Base-by-base conservation (phyloP, 2,329 filamentous ascomycete species). In the Fusarium dlaminii region DNA sequence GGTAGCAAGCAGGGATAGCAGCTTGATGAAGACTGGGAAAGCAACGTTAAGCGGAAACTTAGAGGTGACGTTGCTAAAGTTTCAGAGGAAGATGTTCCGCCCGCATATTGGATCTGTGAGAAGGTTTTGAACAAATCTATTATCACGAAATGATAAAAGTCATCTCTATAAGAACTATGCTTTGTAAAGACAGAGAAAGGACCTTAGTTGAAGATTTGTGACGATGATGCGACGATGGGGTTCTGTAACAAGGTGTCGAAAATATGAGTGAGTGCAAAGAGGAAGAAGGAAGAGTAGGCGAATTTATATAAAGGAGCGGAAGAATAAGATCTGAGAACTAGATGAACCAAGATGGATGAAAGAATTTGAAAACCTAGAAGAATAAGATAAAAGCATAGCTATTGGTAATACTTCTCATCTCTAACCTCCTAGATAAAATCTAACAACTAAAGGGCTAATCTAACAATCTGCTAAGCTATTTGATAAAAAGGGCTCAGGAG, bases 251-350 rank as follows among this genome's bases (percentile, higher is more conserved):
- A 20, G 24, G 8, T 14, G 17, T 9, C 8, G 5, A 20, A 27
- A 20, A 4, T 1, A 27, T 27, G 3, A 12, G 24, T 6, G 4
- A 27, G 12, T 13, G 8, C 0, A 4, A 27, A 27, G 42, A 45
- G 8, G 11, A 13, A 11, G n/a, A 27, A 45, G 17, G 11, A 18
- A 27, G 7, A 45, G n/a, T 6, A 24, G 15, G 11, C 18, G 4
- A 45, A 8, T 13, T 5, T 27, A 18, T 7, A 27, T 24, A 3
- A 13, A 45, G 6, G 15, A 18, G 4, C 6, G n/a, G 40, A 27
- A 45, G 11, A 45, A 45, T 9, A n/a, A 40, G 22, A 15, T n/a
- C 39, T 11, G 10, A 18, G 15, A 17, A n/a, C n/a, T 5, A 24
- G 10, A 17, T 5, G 6, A 17, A 24, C n/a, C n/a, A 6, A 8